Base-by-base conservation (phyloP, 2,329 filamentous ascomycete species). In the Trichophyton verrucosum region DNA sequence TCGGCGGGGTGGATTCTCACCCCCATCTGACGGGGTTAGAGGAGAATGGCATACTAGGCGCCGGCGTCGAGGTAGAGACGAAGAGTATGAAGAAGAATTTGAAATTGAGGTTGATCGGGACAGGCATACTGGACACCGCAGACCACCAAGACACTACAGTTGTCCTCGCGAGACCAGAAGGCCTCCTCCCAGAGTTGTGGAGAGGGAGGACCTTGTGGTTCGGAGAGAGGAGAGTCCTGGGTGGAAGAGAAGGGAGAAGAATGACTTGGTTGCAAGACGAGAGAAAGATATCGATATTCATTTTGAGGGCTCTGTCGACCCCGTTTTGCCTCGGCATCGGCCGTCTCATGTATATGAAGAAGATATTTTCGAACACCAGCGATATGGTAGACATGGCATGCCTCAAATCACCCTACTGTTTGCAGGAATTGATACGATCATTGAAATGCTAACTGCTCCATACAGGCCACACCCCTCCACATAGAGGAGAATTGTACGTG, bases 281-380 rank as follows among this genome's bases (percentile, higher is more conserved):
- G 67, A 69, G 33, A 68, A 68, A 61, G 67, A 69, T 20, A 67
- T 71, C 47, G 65, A 66, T n/a, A 63, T 62, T 57, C 64, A 77
- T 2, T 74, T 64, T n/a, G 75, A 72, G 73, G 76, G 61, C 5
- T 80, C 80, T 15, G 42, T 27, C 13, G 20, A 57, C 20, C 78
- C 80, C 51, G 81, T 81, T 64, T 80, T 87, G 51, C 86, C 94
- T 67, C 82, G 84, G 47, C 85, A 86, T 20, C 90, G 90, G 38
- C 87, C 86, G 0, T 13, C 27, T 7, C 49, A 30, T 15, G 89
- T 95, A 66, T 88, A 92, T 73, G 85, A 92, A 69, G 89, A 96
- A 69, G 89, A 96, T 70, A 85, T 95, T 62, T 91, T 95, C 65
- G 95, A 89, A 0, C 89, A 94, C 74, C 92, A 94, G 71, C 82